Percentiles rank a stretch among this genome's conserved stretches.
These are phyloP conservation scores for Gloeophyllum trabeum DNA, from an alignment of 768 basidiomycete genomes.

Conservation along the genomic window DNA sequence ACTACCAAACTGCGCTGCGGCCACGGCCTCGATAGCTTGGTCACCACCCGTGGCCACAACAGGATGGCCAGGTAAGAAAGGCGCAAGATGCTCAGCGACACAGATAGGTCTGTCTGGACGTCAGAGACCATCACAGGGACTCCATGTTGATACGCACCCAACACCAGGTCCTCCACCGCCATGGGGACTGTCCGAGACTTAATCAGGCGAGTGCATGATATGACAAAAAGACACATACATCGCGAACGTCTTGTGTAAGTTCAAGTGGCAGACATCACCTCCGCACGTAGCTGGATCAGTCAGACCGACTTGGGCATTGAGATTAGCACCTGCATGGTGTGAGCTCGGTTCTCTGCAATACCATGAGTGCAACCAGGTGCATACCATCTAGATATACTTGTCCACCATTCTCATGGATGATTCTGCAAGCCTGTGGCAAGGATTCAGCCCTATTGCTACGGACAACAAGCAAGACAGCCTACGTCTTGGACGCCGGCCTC, in stretches of 20 bases:
- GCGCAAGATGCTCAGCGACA: conserved; percentile 84
- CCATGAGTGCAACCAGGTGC: conserved; percentile 5
- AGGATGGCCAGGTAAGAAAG: conserved; percentile 90
- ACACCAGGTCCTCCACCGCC: conserved; percentile 97
- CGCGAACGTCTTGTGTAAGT: conserved; percentile 96
- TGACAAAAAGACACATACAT: conserved; percentile 41
- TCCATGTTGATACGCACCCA: conserved; percentile 39
- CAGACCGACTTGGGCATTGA: conserved; percentile 88
- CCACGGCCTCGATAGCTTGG: conserved; percentile 77
- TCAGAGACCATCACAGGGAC: neutral
- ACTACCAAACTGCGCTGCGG: conserved; percentile 89
- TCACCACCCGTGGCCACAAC: conserved; percentile 51
- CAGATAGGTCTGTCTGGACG: conserved; percentile 64
- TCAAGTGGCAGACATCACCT: conserved; percentile 96
- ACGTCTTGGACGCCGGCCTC: conserved; percentile 81
- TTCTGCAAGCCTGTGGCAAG: conserved; percentile 63
- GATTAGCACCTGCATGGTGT: conserved; percentile 54
- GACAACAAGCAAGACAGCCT: conserved; percentile 8
- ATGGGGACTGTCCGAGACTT: conserved; percentile 54
- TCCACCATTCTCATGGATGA: conserved; percentile 90
- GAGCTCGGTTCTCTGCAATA: neutral
- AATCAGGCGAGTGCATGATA: conserved; percentile 1
- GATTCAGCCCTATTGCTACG: conserved; percentile 1
- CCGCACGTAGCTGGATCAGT: conserved; percentile 93
- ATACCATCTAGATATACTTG: conserved; percentile 93